Conservation (phyloP, 192 early-diverging fungal genomes). For the Allomyces javanicus region DNA sequence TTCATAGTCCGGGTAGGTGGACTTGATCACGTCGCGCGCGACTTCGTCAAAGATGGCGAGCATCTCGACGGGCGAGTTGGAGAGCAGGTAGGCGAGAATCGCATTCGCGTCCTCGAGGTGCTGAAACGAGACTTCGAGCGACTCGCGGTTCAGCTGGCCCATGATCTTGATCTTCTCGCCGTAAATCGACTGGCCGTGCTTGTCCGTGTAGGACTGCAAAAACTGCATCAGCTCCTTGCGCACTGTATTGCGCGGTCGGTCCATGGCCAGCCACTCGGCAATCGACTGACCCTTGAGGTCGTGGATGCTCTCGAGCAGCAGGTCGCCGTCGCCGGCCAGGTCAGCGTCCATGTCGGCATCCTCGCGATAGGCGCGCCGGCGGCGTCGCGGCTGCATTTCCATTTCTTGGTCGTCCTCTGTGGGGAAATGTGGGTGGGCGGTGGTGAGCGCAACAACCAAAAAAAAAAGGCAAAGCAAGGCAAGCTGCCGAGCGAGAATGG, state of each 20-base stretch:
- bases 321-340: conserved; percentile 21
- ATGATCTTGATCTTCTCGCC: conserved; percentile 74
- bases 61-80: conserved; percentile 72
- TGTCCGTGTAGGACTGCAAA: conserved; percentile 65
- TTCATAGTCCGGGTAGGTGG: conserved; percentile 78
- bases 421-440: not conserved
- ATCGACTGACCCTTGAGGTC: conserved; percentile 67
- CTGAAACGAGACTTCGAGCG: conserved; percentile 67
- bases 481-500: not conserved
- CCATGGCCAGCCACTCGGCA: conserved; percentile 67
- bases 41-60: conserved; percentile 81
- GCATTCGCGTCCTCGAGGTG: conserved; percentile 61
- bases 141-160: conserved; percentile 70
- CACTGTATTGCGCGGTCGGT: conserved; percentile 63
- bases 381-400: conserved; percentile 23
- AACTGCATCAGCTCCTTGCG: conserved; percentile 75
- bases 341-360: conserved; percentile 40
- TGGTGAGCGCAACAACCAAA: conserved; percentile 7
- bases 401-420: conserved; percentile 19
- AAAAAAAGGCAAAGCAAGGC: not conserved
- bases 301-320: conserved; percentile 55
- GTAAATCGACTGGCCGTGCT: conserved; percentile 75
- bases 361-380: conserved; percentile 23
- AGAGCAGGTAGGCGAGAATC: conserved; percentile 71
- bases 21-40: conserved; percentile 71